phyloP scores from a whole-genome alignment of 805 yeast species.

The Candida khao-thaluensis region DNA sequence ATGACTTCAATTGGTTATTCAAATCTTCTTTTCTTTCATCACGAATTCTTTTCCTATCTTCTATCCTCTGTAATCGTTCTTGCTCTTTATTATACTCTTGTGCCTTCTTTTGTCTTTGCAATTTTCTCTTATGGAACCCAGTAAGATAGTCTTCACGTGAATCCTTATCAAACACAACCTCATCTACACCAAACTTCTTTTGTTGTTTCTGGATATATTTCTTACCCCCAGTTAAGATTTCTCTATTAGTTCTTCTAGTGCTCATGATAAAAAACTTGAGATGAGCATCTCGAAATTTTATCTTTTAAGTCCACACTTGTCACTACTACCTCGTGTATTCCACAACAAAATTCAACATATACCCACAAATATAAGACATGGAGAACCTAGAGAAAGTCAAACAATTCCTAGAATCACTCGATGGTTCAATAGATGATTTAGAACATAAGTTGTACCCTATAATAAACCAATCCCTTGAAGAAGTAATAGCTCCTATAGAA shows the following conservation, averaged over 20 bases:
- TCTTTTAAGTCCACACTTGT: background rate
- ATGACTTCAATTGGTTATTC: slow-evolving; percentile 59
- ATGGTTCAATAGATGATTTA: slow-evolving; percentile 35
- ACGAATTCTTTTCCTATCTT: slow-evolving; percentile 68
- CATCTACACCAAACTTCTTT: slow-evolving; percentile 70
- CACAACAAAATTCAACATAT: too few relatives aligned
- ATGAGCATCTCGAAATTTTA: slow-evolving; percentile 11
- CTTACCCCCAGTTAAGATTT: slow-evolving; percentile 84
- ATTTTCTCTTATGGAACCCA: slow-evolving; percentile 92
- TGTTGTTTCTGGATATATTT: slow-evolving; percentile 69
- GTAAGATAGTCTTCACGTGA: slow-evolving; percentile 83
- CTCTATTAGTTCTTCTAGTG: slow-evolving; percentile 56
- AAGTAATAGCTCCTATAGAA: slow-evolving; percentile 26
- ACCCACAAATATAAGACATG: slow-evolving; percentile 27
- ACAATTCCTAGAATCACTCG: slow-evolving; percentile 38
- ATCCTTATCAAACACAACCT: slow-evolving; percentile 79
- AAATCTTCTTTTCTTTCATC: slow-evolving; percentile 69
- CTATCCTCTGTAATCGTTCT: slow-evolving; percentile 67
- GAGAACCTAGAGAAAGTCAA: slow-evolving; percentile 46
- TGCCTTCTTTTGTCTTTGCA: slow-evolving; percentile 86
- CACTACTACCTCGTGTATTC: too few relatives aligned
- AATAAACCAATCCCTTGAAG: slow-evolving; percentile 40
- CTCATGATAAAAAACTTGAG: slow-evolving; percentile 3
- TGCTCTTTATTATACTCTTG: slow-evolving; percentile 73
- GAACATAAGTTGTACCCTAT: slow-evolving; percentile 35